A percentile compares a stretch with the other conserved stretches of the same genome.
phyloP scores from a whole-genome alignment of 2,329 filamentous ascomycete genomes.

The Diaporthe sp. region DNA sequence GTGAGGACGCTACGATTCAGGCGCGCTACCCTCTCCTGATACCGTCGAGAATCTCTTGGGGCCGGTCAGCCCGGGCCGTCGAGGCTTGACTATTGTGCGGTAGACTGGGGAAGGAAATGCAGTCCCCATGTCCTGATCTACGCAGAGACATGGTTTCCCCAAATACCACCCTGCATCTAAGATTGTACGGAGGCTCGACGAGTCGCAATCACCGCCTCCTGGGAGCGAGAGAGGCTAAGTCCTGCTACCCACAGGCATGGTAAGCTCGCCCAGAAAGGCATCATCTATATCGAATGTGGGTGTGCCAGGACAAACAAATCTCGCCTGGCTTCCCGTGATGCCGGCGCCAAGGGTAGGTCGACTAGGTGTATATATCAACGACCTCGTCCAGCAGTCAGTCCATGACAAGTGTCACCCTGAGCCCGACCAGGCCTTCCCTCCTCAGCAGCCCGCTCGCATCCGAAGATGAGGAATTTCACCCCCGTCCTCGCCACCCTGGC shows the following conservation, averaged over 20 bases:
- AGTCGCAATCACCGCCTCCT: constrained; percentile 21
- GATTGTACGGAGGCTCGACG: constrained; percentile 25
- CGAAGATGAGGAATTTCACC: constrained; percentile 28
- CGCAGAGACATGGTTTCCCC: constrained; percentile 41
- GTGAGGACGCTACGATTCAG: neutral
- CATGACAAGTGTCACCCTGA: neutral
- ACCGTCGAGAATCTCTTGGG: neutral
- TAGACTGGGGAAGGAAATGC: constrained; percentile 12
- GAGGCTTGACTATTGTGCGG: constrained; percentile 23
- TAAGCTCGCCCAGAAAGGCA: constrained; percentile 13
- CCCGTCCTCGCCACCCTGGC: constrained; percentile 34
- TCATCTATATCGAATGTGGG: constrained; percentile 3
- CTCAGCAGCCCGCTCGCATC: neutral
- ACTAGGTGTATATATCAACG: constrained; percentile 27
- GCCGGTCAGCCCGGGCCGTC: constrained; percentile 37
- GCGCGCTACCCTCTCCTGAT: constrained; percentile 8
- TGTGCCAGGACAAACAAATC: constrained; percentile 7
- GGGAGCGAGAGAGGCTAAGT: neutral
- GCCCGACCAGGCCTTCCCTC: neutral
- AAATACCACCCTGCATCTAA: constrained; percentile 27
- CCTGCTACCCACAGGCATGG: constrained; percentile 13
- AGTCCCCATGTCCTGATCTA: neutral
- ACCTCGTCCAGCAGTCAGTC: neutral
- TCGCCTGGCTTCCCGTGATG: constrained; percentile 24
- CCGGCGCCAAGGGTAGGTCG: constrained; percentile 30